These are phyloP conservation scores for Willaertia magna DNA, from an alignment of 208 protist genomes.

Conservation along the genomic window DNA sequence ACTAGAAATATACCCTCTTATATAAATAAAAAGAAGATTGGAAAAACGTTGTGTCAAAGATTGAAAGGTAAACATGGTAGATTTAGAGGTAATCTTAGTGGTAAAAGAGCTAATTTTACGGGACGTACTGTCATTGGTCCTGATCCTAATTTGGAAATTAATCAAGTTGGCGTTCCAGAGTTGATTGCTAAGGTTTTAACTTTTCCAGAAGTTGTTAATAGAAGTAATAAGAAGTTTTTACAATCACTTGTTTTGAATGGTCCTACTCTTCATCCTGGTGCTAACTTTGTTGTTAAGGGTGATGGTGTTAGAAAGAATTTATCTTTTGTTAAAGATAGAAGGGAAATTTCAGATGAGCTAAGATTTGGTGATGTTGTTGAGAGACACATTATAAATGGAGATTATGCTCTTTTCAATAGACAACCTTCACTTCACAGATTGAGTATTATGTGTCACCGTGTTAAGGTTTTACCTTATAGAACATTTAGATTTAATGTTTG, in stretches of 20 bases:
- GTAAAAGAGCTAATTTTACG: conserved; percentile 98
- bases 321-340: conserved; percentile 47
- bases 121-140: conserved; percentile 98
- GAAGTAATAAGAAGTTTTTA: conserved; percentile 78
- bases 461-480: conserved; percentile 80
- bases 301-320: conserved; percentile 22
- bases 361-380: conserved; percentile 93
- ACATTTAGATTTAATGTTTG: conserved; percentile 99
- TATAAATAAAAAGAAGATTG: neutral
- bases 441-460: conserved; percentile 95
- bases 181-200: conserved; percentile 90
- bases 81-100: conserved; percentile 94
- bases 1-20: neutral
- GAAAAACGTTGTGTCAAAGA: conserved; percentile 50
- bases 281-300: conserved; percentile 67
- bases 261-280: conserved; percentile 85
- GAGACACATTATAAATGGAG: conserved; percentile 94
- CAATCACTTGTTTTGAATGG: conserved; percentile 84
- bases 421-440: conserved; percentile 97
- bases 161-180: conserved; percentile 92
- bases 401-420: conserved; percentile 97
- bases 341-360: conserved; percentile 61
- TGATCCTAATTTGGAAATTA: conserved; percentile 94
- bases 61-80: conserved; percentile 98
- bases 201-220: conserved; percentile 89